A percentile compares a stretch with the other conserved stretches of the same genome.
Conservation (phyloP, 257 asterid genomes). For the Solanum rostratum region DNA sequence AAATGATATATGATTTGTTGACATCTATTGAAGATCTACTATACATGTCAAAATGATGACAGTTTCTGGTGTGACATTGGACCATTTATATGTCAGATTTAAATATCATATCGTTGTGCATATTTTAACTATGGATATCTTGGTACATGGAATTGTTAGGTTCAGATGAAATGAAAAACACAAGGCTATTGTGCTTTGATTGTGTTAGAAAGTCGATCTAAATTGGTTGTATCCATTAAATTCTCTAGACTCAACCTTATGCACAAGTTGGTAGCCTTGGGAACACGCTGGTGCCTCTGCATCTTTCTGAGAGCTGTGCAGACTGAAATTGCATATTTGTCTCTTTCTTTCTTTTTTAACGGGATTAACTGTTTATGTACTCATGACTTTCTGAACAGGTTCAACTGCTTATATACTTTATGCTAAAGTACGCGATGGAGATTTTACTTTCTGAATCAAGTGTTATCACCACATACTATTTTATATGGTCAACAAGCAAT, state of each 20-base stretch:
- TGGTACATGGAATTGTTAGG: neutral
- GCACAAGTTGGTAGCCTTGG: neutral
- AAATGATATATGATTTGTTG: neutral
- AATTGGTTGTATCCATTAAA: neutral
- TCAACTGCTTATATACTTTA: conserved; percentile 86
- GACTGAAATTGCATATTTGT: neutral
- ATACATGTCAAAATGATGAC: neutral
- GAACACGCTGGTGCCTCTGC: neutral
- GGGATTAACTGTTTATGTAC: neutral
- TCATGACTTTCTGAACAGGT: conserved; percentile 43
- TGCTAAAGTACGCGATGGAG: conserved; percentile 98
- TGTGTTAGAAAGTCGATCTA: neutral
- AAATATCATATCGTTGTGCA: neutral
- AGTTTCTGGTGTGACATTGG: neutral
- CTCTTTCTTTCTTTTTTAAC: neutral
- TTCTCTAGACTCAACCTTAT: neutral
- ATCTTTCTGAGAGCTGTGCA: neutral
- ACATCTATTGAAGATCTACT: neutral
- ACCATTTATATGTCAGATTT: neutral
- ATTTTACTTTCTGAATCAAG: conserved; percentile 92
- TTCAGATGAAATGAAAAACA: neutral
- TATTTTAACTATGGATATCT: neutral
- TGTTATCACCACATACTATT: conserved; percentile 79
- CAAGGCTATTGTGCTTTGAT: neutral
- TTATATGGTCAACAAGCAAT: conserved; percentile 71